Conservation (phyloP, 2,329 filamentous ascomycete species). For the Beauveria bassiana region DNA sequence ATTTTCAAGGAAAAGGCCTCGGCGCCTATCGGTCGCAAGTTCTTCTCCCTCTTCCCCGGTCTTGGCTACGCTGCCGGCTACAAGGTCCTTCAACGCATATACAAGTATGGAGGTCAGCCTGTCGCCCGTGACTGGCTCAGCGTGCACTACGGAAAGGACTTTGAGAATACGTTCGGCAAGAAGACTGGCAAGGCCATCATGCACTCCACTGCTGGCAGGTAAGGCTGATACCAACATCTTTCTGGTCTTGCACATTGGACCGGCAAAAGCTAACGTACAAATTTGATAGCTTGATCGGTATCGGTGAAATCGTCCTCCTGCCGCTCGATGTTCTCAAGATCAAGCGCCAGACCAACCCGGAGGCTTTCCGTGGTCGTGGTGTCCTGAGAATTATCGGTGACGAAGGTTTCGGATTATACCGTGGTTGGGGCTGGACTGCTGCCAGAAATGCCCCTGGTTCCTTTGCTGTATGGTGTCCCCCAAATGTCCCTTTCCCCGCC, state of each 20-base stretch:
- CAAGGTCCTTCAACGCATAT: slow-evolving; percentile 93
- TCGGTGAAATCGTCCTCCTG: slow-evolving; percentile 92
- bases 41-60: slow-evolving; percentile 92
- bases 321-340: slow-evolving; percentile 98
- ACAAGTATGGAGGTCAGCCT: slow-evolving; percentile 98
- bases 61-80: slow-evolving; percentile 96
- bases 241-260: not conserved
- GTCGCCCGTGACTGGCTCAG: slow-evolving; percentile 86
- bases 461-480: slow-evolving; percentile 65
- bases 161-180: slow-evolving; percentile 86
- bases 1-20: slow-evolving; percentile 86
- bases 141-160: slow-evolving; percentile 69
- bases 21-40: slow-evolving; percentile 66
- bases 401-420: slow-evolving; percentile 91
- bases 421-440: slow-evolving; percentile 95
- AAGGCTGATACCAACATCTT: slow-evolving; percentile 18
- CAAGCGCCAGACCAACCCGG: slow-evolving; percentile 98
- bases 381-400: slow-evolving; percentile 83
- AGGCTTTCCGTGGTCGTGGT: slow-evolving; percentile 91
- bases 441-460: slow-evolving; percentile 94
- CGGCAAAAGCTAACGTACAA: slow-evolving; percentile 14
- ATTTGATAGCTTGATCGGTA: slow-evolving; percentile 72
- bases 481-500: not conserved
- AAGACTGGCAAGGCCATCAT: slow-evolving; percentile 97
- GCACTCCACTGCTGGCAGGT: slow-evolving; percentile 93